Conservation (phyloP, 768 basidiomycete species). For the Coprinopsis sp. region DNA sequence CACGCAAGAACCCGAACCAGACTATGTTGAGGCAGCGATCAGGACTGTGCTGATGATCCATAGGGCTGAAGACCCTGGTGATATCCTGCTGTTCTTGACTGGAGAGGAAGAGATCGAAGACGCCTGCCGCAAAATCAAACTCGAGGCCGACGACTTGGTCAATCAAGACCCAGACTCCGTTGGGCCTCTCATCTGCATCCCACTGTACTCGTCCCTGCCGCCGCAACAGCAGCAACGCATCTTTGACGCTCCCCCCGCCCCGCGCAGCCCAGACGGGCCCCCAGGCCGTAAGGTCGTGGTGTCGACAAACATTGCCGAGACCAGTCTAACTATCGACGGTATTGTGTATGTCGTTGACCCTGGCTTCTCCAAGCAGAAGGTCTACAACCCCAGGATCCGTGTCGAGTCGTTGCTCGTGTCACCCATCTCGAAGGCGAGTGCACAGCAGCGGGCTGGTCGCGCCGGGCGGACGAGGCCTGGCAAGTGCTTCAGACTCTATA, state of each 20-base stretch:
- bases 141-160: slow-evolving; percentile 81
- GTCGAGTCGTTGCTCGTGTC: slow-evolving; percentile 92
- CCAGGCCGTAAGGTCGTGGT: slow-evolving; percentile 92
- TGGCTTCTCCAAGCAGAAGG: slow-evolving; percentile 96
- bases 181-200: slow-evolving; percentile 86
- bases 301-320: slow-evolving; percentile 97
- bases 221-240: slow-evolving; percentile 95
- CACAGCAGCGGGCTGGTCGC: slow-evolving; percentile 93
- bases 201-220: slow-evolving; percentile 92
- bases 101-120: slow-evolving; percentile 99
- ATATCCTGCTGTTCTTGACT: slow-evolving; percentile 91
- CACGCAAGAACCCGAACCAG: slow-evolving; percentile 87
- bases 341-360: slow-evolving; percentile 99
- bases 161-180: slow-evolving; percentile 68
- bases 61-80: slow-evolving; percentile 89
- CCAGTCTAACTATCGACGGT: slow-evolving; percentile 95
- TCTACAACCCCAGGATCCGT: slow-evolving; percentile 96
- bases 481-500: slow-evolving; percentile 96
- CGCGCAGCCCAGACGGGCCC: slow-evolving; percentile 60
- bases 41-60: slow-evolving; percentile 97
- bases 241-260: slow-evolving; percentile 80
- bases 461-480: slow-evolving; percentile 95
- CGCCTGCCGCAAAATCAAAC: slow-evolving; percentile 87
- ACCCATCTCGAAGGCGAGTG: slow-evolving; percentile 95
- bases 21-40: slow-evolving; percentile 97